Percentiles rank a stretch among this genome's conserved stretches.
phyloP scores from a whole-genome alignment of 805 yeast species.

The Wickerhamiella hasegawae region DNA sequence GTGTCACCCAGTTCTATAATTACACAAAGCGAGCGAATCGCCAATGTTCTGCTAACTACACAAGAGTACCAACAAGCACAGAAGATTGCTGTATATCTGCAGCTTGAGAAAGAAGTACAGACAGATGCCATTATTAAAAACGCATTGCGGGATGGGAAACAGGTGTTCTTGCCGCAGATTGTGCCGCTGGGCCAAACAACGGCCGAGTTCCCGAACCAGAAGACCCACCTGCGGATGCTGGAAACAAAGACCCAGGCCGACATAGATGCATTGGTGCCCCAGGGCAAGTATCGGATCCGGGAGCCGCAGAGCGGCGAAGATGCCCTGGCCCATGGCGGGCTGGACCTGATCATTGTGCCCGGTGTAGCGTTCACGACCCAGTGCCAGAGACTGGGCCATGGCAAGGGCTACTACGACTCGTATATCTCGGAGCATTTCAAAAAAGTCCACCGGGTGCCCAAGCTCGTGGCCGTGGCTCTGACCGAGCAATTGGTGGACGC shows the following conservation, averaged over 20 bases:
- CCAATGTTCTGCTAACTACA: slow-evolving; percentile 11
- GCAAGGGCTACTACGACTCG: slow-evolving; percentile 86
- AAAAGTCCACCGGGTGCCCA: slow-evolving; percentile 10
- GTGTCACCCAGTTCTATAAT: neutral
- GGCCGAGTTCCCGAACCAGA: slow-evolving; percentile 21
- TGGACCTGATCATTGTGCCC: slow-evolving; percentile 69
- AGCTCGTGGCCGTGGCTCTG: slow-evolving; percentile 46
- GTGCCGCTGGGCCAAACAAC: slow-evolving; percentile 37
- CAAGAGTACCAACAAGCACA: slow-evolving; percentile 30
- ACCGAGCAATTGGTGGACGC: slow-evolving; percentile 38
- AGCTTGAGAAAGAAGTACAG: slow-evolving; percentile 47
- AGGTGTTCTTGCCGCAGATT: slow-evolving; percentile 24
- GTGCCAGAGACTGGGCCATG: slow-evolving; percentile 65
- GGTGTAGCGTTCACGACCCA: slow-evolving; percentile 60
- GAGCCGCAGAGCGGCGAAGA: slow-evolving; percentile 39
- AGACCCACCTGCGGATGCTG: slow-evolving; percentile 39
- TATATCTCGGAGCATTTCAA: slow-evolving; percentile 30
- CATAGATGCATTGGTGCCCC: slow-evolving; percentile 37
- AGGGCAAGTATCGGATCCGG: slow-evolving; percentile 47
- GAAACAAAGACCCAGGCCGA: slow-evolving; percentile 28
- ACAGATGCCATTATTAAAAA: slow-evolving; percentile 38
- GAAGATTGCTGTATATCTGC: slow-evolving; percentile 54
- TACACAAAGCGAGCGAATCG: neutral
- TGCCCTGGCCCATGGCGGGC: slow-evolving; percentile 14
- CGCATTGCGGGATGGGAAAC: slow-evolving; percentile 35